phyloP scores from a whole-genome alignment of 345 rosid species.

The Salix exigua region DNA sequence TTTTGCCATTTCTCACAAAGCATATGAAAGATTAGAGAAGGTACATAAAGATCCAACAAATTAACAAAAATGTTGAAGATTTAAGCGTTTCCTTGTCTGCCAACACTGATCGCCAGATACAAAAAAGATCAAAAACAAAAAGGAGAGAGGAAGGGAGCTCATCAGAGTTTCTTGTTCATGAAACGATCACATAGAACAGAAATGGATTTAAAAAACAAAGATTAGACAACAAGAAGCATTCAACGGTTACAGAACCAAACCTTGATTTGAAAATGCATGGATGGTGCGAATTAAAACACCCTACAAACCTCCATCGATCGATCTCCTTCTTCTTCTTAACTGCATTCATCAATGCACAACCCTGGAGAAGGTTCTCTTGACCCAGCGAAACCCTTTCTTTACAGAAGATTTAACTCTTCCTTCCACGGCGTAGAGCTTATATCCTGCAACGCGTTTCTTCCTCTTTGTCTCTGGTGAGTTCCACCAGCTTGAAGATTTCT shows the following conservation, averaged over 20 bases:
- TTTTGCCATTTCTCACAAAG: no score
- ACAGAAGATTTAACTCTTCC: constrained; percentile 45
- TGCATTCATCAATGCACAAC: constrained; percentile 15
- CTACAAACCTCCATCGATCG: not conserved
- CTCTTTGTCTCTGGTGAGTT: constrained; percentile 45
- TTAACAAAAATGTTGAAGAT: no score
- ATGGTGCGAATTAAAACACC: not conserved
- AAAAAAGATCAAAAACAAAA: not conserved
- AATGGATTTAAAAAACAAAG: no score
- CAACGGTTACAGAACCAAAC: not conserved
- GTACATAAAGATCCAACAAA: not conserved
- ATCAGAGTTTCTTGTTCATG: not conserved
- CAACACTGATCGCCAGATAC: not conserved
- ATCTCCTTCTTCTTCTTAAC: not conserved
- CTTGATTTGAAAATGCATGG: not conserved
- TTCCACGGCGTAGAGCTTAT: constrained; percentile 46
- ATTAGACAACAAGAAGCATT: not conserved
- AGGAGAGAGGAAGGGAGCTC: not conserved
- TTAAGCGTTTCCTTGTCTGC: not conserved
- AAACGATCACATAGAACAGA: not conserved
- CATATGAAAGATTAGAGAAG: no score
- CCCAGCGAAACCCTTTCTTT: constrained; percentile 48
- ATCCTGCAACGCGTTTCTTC: constrained; percentile 43
- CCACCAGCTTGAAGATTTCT: constrained; percentile 28
- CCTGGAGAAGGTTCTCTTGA: constrained; percentile 42